These are phyloP conservation scores for Fusarium secorum DNA, from an alignment of 2,329 filamentous ascomycete genomes.

Conservation along the genomic window DNA sequence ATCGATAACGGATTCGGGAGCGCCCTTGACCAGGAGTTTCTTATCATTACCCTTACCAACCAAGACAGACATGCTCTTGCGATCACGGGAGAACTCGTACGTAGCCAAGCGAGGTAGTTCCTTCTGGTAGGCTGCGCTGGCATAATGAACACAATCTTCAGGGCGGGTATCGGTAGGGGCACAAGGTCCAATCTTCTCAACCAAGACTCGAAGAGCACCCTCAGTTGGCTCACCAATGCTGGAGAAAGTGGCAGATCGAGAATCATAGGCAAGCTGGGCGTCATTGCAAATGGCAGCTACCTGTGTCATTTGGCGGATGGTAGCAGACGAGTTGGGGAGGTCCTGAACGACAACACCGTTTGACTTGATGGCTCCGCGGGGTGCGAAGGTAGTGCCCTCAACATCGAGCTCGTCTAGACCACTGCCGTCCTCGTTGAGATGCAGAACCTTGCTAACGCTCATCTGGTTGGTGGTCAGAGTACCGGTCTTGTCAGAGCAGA, in stretches of 20 bases:
- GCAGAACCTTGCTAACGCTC: slow-evolving; percentile 94
- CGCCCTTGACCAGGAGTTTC: slow-evolving; percentile 93
- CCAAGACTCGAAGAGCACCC: slow-evolving; percentile 87
- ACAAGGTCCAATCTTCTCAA: slow-evolving; percentile 92
- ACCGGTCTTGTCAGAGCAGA: slow-evolving; percentile 99
- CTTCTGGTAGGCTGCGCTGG: slow-evolving; percentile 85
- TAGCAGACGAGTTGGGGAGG: slow-evolving; percentile 74
- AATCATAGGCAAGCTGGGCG: slow-evolving; percentile 81
- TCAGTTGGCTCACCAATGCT: slow-evolving; percentile 95
- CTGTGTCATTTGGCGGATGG: slow-evolving; percentile 78
- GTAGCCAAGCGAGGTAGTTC: slow-evolving; percentile 79
- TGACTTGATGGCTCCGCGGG: slow-evolving; percentile 75
- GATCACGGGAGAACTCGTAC: slow-evolving; percentile 95
- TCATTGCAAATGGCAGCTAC: slow-evolving; percentile 87
- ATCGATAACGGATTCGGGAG: slow-evolving; percentile 92
- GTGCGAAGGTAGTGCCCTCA: slow-evolving; percentile 91
- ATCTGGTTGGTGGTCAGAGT: slow-evolving; percentile 99
- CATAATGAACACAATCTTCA: slow-evolving; percentile 77
- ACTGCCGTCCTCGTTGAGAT: slow-evolving; percentile 76
- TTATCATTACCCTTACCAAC: slow-evolving; percentile 74
- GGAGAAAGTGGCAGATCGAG: slow-evolving; percentile 75
- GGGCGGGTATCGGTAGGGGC: slow-evolving; percentile 62
- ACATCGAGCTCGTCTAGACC: slow-evolving; percentile 87
- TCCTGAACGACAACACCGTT: slow-evolving; percentile 74
- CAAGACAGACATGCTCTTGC: slow-evolving; percentile 99